These are phyloP conservation scores for Pseudevernia furfuracea DNA, from an alignment of 495 filamentous ascomycete species.

Conservation along the genomic window DNA sequence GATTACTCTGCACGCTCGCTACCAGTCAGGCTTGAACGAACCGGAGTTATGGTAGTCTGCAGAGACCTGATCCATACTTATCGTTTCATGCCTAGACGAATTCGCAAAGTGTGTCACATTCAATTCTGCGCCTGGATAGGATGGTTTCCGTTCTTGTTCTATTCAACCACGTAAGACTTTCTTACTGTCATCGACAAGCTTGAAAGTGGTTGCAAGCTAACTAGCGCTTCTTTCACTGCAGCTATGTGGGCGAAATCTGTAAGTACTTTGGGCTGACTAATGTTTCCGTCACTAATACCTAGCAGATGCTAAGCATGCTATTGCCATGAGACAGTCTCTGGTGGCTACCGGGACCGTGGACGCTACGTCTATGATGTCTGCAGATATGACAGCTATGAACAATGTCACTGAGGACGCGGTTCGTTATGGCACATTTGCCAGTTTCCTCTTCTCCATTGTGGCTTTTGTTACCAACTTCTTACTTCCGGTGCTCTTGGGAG, in stretches of 20 bases:
- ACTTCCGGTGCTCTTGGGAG: constrained; percentile 58
- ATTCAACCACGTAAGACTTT: constrained; percentile 90
- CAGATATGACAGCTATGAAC: neutral
- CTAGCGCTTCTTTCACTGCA: constrained; percentile 43
- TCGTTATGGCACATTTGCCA: constrained; percentile 24
- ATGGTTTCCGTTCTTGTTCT: constrained; percentile 77
- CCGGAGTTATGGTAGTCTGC: constrained; percentile 50
- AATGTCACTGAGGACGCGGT: constrained; percentile 15
- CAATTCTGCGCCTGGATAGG: constrained; percentile 94
- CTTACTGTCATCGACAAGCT: constrained; percentile 58
- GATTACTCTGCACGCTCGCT: constrained; percentile 36
- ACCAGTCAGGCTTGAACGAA: constrained; percentile 31
- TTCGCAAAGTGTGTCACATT: constrained; percentile 82
- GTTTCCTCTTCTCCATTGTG: constrained; percentile 56
- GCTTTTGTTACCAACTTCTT: constrained; percentile 58
- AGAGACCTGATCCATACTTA: constrained; percentile 18
- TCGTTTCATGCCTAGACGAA: constrained; percentile 62
- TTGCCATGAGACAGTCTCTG: constrained; percentile 51
- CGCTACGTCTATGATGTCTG: constrained; percentile 1
- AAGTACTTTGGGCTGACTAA: constrained; percentile 32
- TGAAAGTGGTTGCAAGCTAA: constrained; percentile 36
- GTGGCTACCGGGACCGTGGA: constrained; percentile 31
- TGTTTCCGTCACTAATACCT: constrained; percentile 49
- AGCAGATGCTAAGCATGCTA: constrained; percentile 5
- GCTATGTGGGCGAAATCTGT: constrained; percentile 19